Base-by-base conservation (phyloP, 2,329 filamentous ascomycete genomes). In the Neofusicoccum cordaticola region DNA sequence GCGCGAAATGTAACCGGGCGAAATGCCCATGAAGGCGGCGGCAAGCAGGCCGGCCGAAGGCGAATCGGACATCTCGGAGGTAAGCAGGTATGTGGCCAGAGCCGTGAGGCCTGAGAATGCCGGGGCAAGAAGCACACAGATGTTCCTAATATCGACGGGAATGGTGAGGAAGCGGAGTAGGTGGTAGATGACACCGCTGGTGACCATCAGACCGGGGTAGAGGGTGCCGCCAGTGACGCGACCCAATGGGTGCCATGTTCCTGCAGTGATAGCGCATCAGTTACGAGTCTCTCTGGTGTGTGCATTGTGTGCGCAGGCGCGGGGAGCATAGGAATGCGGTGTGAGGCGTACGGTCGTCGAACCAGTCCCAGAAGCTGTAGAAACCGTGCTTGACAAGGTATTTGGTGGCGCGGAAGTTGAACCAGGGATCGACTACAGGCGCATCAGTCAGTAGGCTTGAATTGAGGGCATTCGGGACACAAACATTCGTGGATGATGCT, bases 321-420 rank as follows among this genome's bases (percentile, higher is more conserved):
- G n/a, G 17, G 15, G 4, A 50, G 41, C 12, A 35, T 17, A 12
- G 19, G 31, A 34, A 9, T 50, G 34, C 35, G 64, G 50, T 39
- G 52, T 9, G 31, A 45, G 31, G 77, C 86, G 68, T 83, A 89
- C 95, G 89, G 84, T 99, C 95, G 80, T 99, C 95, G 76, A 99
- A 99, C 95, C 95, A 99, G 79, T 99, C 94, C 95, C 95, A 99
- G 78, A 99, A 99, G 79, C 91, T 93, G 80, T 97, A 96, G 82
- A 99, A 98, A 73, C 95, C 95, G 88, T 99, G 88, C 75, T 94
- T 87, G 64, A 99, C 92, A 64, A 99, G 87, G 75, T 99, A 98
- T 81, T 98, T 98, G 64, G 95, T 98, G 70, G 95, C 95, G 79
- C 95, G 87, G 81, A 99, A 99, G 81, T 99, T 99, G 84, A 99